A percentile compares a stretch with the other conserved stretches of the same genome.
Conservation (phyloP, 352 stramenopile genomes). For the Blastocystis hominis region DNA sequence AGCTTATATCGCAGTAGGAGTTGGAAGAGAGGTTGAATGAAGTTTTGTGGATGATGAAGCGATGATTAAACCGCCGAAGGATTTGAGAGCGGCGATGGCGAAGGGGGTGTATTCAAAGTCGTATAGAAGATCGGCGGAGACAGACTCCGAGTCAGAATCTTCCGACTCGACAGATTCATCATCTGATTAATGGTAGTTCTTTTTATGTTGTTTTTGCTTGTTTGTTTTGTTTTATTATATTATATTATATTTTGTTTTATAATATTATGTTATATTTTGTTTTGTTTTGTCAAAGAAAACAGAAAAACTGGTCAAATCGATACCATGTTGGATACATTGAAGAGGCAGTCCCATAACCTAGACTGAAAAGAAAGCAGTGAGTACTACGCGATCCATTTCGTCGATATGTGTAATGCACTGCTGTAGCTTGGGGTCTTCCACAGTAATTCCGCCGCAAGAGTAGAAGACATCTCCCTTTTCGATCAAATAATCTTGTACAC, state of each 20-base stretch:
- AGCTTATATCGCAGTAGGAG: constrained; percentile 65
- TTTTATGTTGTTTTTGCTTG: neutral
- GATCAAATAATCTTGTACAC: constrained; percentile 42
- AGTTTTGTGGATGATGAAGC: constrained; percentile 36
- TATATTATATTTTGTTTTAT: neutral
- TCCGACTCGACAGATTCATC: too few species aligned
- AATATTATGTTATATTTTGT: neutral
- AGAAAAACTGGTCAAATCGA: neutral
- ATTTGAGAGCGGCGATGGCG: neutral
- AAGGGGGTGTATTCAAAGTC: neutral
- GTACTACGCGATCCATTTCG: neutral
- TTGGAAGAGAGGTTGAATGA: neutral
- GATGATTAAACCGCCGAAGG: neutral
- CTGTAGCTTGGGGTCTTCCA: constrained; percentile 31
- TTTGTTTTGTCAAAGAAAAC: neutral
- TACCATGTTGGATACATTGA: neutral
- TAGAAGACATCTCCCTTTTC: constrained; percentile 34
- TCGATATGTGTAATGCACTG: constrained; percentile 21
- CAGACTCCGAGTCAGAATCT: neutral
- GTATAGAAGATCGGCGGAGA: neutral
- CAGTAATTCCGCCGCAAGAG: constrained; percentile 39
- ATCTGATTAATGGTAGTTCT: neutral
- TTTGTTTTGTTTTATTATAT: neutral
- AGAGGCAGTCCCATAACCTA: constrained; percentile 56
- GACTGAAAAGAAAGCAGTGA: neutral